Base-by-base conservation (phyloP, 306 rosid species). In the Corylus heterophylla region DNA sequence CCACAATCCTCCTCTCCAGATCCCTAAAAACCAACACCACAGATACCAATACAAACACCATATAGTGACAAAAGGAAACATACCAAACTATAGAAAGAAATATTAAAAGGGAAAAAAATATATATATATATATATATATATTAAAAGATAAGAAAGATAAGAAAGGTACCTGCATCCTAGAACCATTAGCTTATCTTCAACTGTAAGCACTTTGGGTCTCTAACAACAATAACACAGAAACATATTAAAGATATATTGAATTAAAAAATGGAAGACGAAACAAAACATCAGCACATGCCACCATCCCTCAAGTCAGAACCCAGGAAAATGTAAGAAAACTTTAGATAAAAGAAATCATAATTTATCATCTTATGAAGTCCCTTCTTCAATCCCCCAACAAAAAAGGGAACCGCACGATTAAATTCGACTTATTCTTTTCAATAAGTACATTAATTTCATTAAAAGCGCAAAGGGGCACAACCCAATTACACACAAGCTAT, bases 1-100 rank as follows among this genome's bases (percentile, higher is more conserved):
- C 96, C 69, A 91, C 99, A 84, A 95, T 95, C 80, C 94, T 91
- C 91, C 90, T 89, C 91, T 95, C 99, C 77, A 95, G 70, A 73
- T 95, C 94, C 84, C 98, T 95, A 56, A 12, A 83, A 66, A 62
- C 67, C 64, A 78, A 27, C 51, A 81, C 49, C 62, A 22, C 31
- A 16, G 67, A 63, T 16, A 68, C 63, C 72, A 52, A 12, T 4
- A 17, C 42, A 39, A 81, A 73, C 47, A 83, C 52, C 3, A 50
- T 7, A 47, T n/a, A 75, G 27, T 51, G 18, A 31, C 68, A 29
- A 48, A 31, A 70, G 66, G 70, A 12, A 66, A 35, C 75, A 51
- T 13, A 68, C 27, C 48, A 48, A 83, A 55, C 63, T 75, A 47
- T 18, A 16, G 27, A 56, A 79, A 58, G 20, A 10, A 42, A 42